Conservation (phyloP, 2,329 filamentous ascomycete species). For the Aureobasidium pullulans region DNA sequence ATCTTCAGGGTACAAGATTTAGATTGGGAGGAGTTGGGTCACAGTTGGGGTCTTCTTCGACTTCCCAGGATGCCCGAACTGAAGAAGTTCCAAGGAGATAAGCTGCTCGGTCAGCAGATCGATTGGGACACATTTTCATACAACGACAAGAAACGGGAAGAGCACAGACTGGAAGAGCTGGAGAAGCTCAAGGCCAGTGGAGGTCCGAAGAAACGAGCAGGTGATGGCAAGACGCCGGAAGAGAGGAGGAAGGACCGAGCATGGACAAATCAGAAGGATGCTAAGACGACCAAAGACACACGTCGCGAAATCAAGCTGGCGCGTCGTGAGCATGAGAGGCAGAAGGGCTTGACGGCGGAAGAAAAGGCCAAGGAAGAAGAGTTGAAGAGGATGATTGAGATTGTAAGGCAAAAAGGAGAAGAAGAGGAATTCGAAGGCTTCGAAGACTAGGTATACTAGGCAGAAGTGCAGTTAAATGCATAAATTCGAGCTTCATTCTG, state of each 20-base stretch:
- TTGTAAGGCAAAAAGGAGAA: conserved; percentile 22
- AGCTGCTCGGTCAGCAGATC: conserved; percentile 30
- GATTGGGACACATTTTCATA: conserved; percentile 36
- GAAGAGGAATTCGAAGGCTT: conserved; percentile 17
- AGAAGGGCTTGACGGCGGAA: conserved; percentile 23
- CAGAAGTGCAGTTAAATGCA: too few species aligned
- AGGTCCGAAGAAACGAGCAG: conserved; percentile 21
- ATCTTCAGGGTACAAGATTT: conserved; percentile 80
- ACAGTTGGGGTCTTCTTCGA: conserved; percentile 77
- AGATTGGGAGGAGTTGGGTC: conserved; percentile 75
- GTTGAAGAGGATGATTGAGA: conserved; percentile 27
- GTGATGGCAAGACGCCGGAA: conserved; percentile 25
- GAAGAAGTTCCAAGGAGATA: conserved; percentile 38
- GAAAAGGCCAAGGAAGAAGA: conserved; percentile 26
- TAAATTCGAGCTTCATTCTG: too few species aligned
- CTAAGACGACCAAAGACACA: conserved; percentile 26
- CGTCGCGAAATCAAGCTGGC: conserved; percentile 29
- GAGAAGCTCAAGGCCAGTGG: conserved; percentile 19
- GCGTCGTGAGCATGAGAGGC: conserved; percentile 25
- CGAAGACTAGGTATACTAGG: conserved; percentile 13
- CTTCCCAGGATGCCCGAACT: conserved; percentile 90
- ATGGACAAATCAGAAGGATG: conserved; percentile 31
- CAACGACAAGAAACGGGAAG: conserved; percentile 39
- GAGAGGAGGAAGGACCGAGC: conserved; percentile 28
- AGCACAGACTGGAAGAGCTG: conserved; percentile 32